A percentile compares a stretch with the other conserved stretches of the same genome.
These are phyloP conservation scores for Xylaria sp. DNA, from an alignment of 2,329 filamentous ascomycete species.

Conservation along the genomic window DNA sequence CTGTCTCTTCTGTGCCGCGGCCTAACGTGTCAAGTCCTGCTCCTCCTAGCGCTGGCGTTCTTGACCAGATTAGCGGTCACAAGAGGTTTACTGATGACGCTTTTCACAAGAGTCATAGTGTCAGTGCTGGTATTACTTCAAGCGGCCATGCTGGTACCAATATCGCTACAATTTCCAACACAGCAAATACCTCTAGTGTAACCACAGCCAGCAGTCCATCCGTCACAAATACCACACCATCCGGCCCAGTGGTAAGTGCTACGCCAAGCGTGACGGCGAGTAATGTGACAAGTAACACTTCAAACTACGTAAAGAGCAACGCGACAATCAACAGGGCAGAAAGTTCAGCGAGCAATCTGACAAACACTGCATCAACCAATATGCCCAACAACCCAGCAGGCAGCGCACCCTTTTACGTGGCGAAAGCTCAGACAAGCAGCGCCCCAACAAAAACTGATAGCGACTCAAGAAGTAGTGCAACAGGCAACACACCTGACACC, in stretches of 20 bases:
- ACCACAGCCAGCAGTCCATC: constrained; percentile 14
- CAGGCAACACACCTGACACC: constrained; percentile 6
- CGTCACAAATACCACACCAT: not conserved
- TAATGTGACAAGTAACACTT: constrained; percentile 7
- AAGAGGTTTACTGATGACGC: constrained; percentile 39
- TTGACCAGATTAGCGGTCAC: constrained; percentile 47
- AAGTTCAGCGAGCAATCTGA: not conserved
- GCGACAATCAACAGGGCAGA: constrained; percentile 5
- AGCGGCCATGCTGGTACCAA: not conserved
- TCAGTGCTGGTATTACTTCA: constrained; percentile 9
- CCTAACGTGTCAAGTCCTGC: constrained; percentile 42
- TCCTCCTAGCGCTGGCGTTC: constrained; percentile 45
- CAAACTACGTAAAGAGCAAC: constrained; percentile 10
- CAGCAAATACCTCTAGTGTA: not conserved
- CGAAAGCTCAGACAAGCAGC: not conserved
- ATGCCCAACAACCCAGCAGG: not conserved
- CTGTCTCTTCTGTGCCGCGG: constrained; percentile 27
- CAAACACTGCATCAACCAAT: constrained; percentile 8
- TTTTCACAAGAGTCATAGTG: constrained; percentile 24
- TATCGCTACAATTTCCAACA: not conserved
- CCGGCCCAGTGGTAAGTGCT: constrained; percentile 9
- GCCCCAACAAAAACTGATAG: not conserved
- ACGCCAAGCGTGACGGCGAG: not conserved
- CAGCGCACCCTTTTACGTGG: not conserved
- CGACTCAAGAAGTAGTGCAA: not conserved